Conservation (phyloP, 768 basidiomycete genomes). For the Panaeolus papilionaceus region DNA sequence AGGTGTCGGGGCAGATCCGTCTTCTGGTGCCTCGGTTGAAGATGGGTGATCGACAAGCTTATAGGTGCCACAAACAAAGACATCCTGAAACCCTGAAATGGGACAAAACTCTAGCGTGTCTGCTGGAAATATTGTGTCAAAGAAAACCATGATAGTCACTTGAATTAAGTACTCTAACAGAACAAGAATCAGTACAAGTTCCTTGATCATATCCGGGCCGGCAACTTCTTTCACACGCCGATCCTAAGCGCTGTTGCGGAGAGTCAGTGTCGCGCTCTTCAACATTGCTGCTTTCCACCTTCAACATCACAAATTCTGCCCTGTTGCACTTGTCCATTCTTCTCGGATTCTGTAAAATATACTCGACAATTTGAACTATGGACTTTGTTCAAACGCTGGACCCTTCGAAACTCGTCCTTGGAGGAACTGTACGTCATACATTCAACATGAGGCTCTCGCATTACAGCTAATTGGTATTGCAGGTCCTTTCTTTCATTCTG, state of each 20-base stretch:
- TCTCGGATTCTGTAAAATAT: slow-evolving; percentile 14
- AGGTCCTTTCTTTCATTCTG: slow-evolving; percentile 69
- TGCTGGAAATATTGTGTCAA: slow-evolving; percentile 83
- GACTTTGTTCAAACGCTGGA: slow-evolving; percentile 79
- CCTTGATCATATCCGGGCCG: not conserved
- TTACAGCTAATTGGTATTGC: slow-evolving; percentile 11
- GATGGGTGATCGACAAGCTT: slow-evolving; percentile 59
- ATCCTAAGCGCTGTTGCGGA: not conserved
- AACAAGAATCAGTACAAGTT: not conserved
- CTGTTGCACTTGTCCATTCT: slow-evolving; percentile 14
- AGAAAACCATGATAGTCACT: slow-evolving; percentile 14
- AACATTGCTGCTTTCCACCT: not conserved
- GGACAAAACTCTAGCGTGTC: slow-evolving; percentile 95
- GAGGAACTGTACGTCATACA: slow-evolving; percentile 57
- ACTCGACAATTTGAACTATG: slow-evolving; percentile 36
- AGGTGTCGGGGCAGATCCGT: slow-evolving; percentile 14
- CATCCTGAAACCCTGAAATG: slow-evolving; percentile 54
- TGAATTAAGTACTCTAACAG: not conserved
- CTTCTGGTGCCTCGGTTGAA: slow-evolving; percentile 14
- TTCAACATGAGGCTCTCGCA: not conserved
- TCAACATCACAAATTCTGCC: slow-evolving; percentile 14
- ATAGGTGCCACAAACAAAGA: slow-evolving; percentile 94
- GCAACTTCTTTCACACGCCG: not conserved
- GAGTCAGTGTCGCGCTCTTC: not conserved
- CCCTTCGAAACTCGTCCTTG: slow-evolving; percentile 70